Conservation (phyloP, 1,139 yeast genomes). For the Meyerozyma smithsonii region DNA sequence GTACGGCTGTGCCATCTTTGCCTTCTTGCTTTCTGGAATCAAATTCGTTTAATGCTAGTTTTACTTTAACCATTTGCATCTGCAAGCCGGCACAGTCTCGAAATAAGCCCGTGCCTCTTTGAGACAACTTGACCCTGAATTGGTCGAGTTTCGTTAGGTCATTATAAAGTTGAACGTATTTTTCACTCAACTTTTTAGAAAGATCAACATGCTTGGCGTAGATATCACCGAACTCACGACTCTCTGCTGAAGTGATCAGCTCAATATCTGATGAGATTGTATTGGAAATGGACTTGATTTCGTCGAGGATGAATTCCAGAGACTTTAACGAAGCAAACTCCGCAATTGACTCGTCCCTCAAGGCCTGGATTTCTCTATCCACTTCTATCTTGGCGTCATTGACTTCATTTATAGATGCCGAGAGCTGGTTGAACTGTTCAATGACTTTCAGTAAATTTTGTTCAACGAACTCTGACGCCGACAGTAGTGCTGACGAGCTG, state of each 20-base stretch:
- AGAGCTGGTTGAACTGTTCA: constrained; percentile 38
- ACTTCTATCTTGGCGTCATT: constrained; percentile 24
- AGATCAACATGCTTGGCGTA: constrained; percentile 15
- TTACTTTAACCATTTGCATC: constrained; percentile 35
- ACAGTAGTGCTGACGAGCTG: constrained; percentile 19
- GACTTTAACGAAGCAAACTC: constrained; percentile 21
- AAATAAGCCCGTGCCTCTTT: constrained; percentile 23
- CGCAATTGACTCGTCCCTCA: constrained; percentile 31
- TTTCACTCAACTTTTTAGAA: constrained; percentile 12
- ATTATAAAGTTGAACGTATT: constrained; percentile 11
- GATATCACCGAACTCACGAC: constrained; percentile 10
- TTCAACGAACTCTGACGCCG: constrained; percentile 20
- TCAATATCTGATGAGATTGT: constrained; percentile 16
- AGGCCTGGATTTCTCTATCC: constrained; percentile 29
- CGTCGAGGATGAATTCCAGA: constrained; percentile 5
- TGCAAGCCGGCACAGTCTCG: constrained; percentile 34
- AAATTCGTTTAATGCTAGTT: constrained; percentile 21
- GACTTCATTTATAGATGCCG: constrained; percentile 21
- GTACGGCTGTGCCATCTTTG: constrained; percentile 10
- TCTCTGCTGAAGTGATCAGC: constrained; percentile 8
- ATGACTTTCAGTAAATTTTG: constrained; percentile 28
- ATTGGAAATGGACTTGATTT: constrained; percentile 4
- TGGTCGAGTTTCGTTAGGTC: constrained; percentile 15
- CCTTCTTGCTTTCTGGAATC: constrained; percentile 1
- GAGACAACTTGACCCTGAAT: constrained; percentile 24